These are phyloP conservation scores for Mycena galopus DNA, from an alignment of 768 basidiomycete species.

Conservation along the genomic window DNA sequence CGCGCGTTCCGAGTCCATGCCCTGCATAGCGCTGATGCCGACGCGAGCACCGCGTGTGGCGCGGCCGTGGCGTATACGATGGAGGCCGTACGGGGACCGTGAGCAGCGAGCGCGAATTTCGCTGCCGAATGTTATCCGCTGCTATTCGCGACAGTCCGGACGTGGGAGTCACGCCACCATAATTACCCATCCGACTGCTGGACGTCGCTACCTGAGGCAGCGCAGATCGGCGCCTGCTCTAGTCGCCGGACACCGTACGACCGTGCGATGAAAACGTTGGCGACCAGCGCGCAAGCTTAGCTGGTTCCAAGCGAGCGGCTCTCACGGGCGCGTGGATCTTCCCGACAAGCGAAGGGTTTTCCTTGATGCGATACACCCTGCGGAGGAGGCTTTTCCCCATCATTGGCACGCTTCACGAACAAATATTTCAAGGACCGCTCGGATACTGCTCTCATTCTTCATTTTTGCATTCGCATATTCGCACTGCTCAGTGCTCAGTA, in stretches of 20 bases:
- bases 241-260: not conserved
- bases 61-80: conserved; percentile 34
- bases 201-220: not conserved
- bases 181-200: not conserved
- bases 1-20: conserved; percentile 34
- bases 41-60: conserved; percentile 19
- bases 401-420: not conserved
- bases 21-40: conserved; percentile 4
- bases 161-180: not conserved
- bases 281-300: not conserved
- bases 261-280: not conserved
- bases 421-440: not conserved
- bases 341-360: not conserved
- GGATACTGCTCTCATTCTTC: too few relatives aligned
- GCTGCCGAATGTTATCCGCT: not conserved
- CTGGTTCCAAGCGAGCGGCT: not conserved
- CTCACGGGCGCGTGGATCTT: conserved; percentile 9
- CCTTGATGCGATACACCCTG: not conserved
- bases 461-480: not conserved
- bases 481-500: not conserved
- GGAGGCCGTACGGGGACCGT: conserved; percentile 22
- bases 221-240: not conserved
- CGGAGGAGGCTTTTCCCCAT: too few relatives aligned
- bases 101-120: not conserved
- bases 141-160: not conserved